A percentile compares a stretch with the other conserved stretches of the same genome.
phyloP scores from a whole-genome alignment of 2,329 filamentous ascomycete genomes.

The Trichoderma brevicompactum region DNA sequence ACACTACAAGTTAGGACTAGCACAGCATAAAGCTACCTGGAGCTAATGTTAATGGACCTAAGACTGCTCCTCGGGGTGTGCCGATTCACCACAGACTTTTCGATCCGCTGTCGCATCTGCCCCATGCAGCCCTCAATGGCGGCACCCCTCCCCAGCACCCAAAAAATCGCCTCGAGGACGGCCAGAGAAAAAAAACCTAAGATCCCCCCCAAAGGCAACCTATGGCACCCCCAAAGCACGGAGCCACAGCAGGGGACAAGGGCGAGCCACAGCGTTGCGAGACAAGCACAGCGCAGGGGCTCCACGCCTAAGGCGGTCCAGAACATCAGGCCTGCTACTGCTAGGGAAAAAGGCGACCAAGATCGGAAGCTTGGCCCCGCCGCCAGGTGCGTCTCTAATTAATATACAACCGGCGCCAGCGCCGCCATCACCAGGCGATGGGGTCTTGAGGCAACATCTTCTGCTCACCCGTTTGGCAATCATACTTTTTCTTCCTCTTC shows the following conservation, averaged over 20 bases:
- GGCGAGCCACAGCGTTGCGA: slow-evolving; percentile 28
- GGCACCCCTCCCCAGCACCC: slow-evolving; percentile 16
- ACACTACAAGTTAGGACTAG: slow-evolving; percentile 13
- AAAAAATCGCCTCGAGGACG: slow-evolving; percentile 16
- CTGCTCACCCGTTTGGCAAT: slow-evolving; percentile 20
- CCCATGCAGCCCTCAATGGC: slow-evolving; percentile 27
- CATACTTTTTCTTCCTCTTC: slow-evolving; percentile 20
- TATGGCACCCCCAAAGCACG: slow-evolving; percentile 26
- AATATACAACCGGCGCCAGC: slow-evolving; percentile 29
- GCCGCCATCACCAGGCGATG: slow-evolving; percentile 27
- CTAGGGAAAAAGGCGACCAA: slow-evolving; percentile 27
- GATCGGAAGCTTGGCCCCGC: slow-evolving; percentile 29
- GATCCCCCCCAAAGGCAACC: slow-evolving; percentile 5
- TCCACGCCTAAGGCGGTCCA: slow-evolving; percentile 30
- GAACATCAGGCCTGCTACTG: slow-evolving; percentile 25
- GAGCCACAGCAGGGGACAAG: slow-evolving; percentile 30
- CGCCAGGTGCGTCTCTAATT: slow-evolving; percentile 27
- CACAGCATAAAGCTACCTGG: slow-evolving; percentile 17
- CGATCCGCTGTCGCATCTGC: slow-evolving; percentile 30
- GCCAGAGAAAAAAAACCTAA: slow-evolving; percentile 4
- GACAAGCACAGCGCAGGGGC: slow-evolving; percentile 27
- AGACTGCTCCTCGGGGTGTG: slow-evolving; percentile 29
- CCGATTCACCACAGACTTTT: slow-evolving; percentile 30
- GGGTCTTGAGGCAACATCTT: slow-evolving; percentile 26
- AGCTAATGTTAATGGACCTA: slow-evolving; percentile 5